A percentile compares a stretch with the other conserved stretches of the same genome.
phyloP scores from a whole-genome alignment of 495 filamentous ascomycete genomes.

The Lasiosphaeria ovina region DNA sequence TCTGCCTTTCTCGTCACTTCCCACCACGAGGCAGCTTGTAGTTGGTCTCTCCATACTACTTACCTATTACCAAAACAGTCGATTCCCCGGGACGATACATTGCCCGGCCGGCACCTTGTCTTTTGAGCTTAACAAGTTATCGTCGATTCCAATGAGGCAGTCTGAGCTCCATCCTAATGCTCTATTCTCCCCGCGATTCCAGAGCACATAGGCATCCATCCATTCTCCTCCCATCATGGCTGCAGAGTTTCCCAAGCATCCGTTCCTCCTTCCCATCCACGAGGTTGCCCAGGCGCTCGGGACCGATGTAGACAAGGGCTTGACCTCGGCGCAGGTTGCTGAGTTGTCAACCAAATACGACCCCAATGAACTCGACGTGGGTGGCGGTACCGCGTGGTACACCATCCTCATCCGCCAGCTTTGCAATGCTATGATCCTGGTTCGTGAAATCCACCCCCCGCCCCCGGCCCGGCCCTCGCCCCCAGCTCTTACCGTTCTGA shows the following conservation, averaged over 20 bases:
- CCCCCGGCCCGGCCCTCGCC: not conserved
- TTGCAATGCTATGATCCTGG: constrained; percentile 66
- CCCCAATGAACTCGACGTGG: constrained; percentile 62
- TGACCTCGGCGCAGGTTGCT: constrained; percentile 49
- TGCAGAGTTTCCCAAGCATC: constrained; percentile 45
- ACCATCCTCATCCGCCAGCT: constrained; percentile 65
- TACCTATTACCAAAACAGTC: no score
- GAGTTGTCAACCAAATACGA: constrained; percentile 53
- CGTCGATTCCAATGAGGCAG: constrained; percentile 5
- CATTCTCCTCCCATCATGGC: constrained; percentile 33
- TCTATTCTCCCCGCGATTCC: not conserved
- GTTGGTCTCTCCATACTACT: no score
- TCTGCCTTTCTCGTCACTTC: not conserved
- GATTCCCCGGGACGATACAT: no score
- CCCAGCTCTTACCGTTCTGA: not conserved
- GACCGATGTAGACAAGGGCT: constrained; percentile 59
- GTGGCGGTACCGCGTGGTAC: constrained; percentile 59
- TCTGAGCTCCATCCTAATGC: constrained; percentile 4
- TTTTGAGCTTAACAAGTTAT: no score
- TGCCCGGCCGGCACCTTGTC: no score
- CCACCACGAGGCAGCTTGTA: not conserved
- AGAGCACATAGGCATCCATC: not conserved
- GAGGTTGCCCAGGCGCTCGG: constrained; percentile 52
- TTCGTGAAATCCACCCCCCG: constrained; percentile 31
- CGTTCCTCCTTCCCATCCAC: constrained; percentile 50